phyloP scores from a whole-genome alignment of 768 basidiomycete genomes.

The Russula brevipes region DNA sequence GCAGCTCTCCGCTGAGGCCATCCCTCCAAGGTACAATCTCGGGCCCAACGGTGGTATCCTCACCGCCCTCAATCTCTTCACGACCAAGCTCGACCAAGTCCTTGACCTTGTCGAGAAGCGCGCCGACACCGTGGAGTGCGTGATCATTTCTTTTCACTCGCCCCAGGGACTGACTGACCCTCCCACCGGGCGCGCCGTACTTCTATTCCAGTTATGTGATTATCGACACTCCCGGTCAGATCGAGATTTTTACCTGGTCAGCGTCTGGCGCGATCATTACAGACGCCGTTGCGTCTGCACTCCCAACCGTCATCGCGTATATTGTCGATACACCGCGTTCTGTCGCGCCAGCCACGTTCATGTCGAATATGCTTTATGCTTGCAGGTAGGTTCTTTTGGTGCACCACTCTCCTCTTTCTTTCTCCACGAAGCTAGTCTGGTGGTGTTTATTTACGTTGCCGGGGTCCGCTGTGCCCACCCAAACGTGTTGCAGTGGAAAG shows the following conservation, averaged over 20 bases:
- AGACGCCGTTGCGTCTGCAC: conserved; percentile 86
- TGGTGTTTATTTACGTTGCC: not conserved
- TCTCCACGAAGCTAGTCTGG: not conserved
- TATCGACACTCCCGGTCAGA: conserved; percentile 96
- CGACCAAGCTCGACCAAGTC: conserved; percentile 98
- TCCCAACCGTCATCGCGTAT: conserved; percentile 94
- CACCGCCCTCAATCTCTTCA: conserved; percentile 95
- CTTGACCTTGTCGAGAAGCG: conserved; percentile 87
- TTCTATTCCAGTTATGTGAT: conserved; percentile 69
- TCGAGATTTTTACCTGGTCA: conserved; percentile 99
- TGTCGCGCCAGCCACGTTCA: conserved; percentile 93
- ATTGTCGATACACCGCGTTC: conserved; percentile 96
- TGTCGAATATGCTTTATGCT: conserved; percentile 99
- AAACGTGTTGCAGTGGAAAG: not conserved
- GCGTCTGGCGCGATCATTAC: conserved; percentile 99
- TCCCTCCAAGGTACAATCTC: conserved; percentile 75
- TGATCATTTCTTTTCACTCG: conserved; percentile 3
- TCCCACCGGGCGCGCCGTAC: not conserved
- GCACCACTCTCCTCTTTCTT: not conserved
- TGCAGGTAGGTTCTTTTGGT: conserved; percentile 63
- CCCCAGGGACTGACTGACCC: not conserved
- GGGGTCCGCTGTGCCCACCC: not conserved
- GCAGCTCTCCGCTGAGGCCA: conserved; percentile 9
- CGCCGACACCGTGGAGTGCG: conserved; percentile 82
- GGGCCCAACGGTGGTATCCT: conserved; percentile 98